A percentile compares a stretch with the other conserved stretches of the same genome.
These are phyloP conservation scores for Aureobasidium sp. DNA, from an alignment of 2,329 filamentous ascomycete species.

Conservation along the genomic window DNA sequence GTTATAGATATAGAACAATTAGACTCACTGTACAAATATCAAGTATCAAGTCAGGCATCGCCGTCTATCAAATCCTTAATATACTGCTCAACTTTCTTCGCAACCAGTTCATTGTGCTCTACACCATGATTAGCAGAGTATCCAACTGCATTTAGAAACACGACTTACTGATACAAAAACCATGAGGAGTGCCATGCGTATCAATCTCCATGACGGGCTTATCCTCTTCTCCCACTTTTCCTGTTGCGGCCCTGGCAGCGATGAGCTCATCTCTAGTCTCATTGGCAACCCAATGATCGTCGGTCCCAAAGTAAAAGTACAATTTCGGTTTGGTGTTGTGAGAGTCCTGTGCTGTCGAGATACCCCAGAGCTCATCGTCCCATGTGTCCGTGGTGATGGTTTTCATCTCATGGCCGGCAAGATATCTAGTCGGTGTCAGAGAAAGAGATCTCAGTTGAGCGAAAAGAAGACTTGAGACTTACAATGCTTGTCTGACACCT, in stretches of 20 bases:
- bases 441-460: neutral
- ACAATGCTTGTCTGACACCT: slow-evolving; percentile 51
- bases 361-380: slow-evolving; percentile 54
- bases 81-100: slow-evolving; percentile 44
- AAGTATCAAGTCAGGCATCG: neutral
- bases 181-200: slow-evolving; percentile 49
- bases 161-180: slow-evolving; percentile 51
- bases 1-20: too few species aligned
- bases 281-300: slow-evolving; percentile 57
- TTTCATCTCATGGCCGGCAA: slow-evolving; percentile 53
- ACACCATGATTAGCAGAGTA: slow-evolving; percentile 19
- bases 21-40: too few species aligned
- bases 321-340: slow-evolving; percentile 34
- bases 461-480: slow-evolving; percentile 15
- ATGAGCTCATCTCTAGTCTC: slow-evolving; percentile 51
- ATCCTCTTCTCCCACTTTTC: slow-evolving; percentile 30
- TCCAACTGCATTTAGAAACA: too few species aligned
- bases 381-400: slow-evolving; percentile 51
- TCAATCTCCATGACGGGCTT: slow-evolving; percentile 50
- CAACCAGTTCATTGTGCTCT: slow-evolving; percentile 42
- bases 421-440: slow-evolving; percentile 27
- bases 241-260: slow-evolving; percentile 31
- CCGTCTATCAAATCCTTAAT: slow-evolving; percentile 23
- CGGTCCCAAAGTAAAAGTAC: slow-evolving; percentile 52
- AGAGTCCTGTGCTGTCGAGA: slow-evolving; percentile 19